Evolutionary conservation across 78 protist species (phyloP).

Genomic region (Dictyostelium firmibasis): DNA sequence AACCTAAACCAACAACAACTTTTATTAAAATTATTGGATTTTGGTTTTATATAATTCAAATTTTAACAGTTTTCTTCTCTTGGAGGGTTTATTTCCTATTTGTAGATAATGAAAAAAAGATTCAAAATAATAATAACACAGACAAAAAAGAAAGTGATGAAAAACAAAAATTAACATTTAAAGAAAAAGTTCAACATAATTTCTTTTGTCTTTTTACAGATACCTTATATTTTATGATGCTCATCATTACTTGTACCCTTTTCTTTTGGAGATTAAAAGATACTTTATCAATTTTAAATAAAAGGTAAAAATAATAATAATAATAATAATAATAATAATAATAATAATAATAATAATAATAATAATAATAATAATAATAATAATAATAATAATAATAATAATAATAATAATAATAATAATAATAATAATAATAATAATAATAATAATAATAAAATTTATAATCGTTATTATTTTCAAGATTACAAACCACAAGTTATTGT

Average conservation of each 20-base stretch:
- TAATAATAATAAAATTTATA: no score
- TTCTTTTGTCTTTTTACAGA: conserved; percentile 10
- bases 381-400: no score
- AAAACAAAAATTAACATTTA: background rate
- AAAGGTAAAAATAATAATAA: background rate
- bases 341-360: no score
- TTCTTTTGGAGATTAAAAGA: conserved; percentile 65
- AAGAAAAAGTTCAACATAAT: conserved; percentile 32
- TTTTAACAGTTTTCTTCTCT: background rate
- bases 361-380: no score
- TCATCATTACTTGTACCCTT: background rate
- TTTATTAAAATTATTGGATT: background rate
- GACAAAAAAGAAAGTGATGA: background rate
- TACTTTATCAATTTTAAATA: background rate
- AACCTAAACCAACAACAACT: background rate
- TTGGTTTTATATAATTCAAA: conserved; percentile 17
- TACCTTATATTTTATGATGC: background rate
- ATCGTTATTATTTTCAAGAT: background rate
- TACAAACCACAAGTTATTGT: background rate
- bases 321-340: no score
- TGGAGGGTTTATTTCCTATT: conserved; percentile 6
- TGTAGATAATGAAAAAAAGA: background rate
- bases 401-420: no score
- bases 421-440: no score
- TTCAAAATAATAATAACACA: background rate